phyloP scores from a whole-genome alignment of 371 early-diverging fungal species.

The Mucor irregularis region DNA sequence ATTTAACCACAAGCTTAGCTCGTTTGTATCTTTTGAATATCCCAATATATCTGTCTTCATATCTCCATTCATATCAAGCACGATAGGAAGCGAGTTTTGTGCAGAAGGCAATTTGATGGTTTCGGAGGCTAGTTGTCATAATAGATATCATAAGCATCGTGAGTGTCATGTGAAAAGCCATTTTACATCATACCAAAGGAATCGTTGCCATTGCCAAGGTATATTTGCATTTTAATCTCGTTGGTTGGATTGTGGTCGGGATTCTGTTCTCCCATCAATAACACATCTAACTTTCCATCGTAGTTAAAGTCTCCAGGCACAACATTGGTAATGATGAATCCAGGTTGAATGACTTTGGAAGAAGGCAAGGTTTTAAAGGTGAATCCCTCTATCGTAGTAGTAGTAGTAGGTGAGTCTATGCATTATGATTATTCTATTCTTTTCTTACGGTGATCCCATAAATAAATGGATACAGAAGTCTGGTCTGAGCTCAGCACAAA shows the following conservation, averaged over 20 bases:
- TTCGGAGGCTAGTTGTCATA: constrained; percentile 33
- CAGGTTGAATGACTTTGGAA: constrained; percentile 15
- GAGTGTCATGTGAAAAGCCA: too few species aligned
- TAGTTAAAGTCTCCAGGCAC: constrained; percentile 85
- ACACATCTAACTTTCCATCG: constrained; percentile 84
- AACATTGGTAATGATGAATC: constrained; percentile 69
- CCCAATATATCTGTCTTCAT: constrained; percentile 83
- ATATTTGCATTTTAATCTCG: constrained; percentile 69
- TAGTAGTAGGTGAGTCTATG: too few species aligned
- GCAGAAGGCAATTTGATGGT: constrained; percentile 57
- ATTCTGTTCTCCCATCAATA: constrained; percentile 67
- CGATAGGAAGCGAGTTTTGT: constrained; percentile 69
- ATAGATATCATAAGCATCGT: neutral
- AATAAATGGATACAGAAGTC: constrained; percentile 60
- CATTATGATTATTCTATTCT: neutral
- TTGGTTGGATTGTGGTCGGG: constrained; percentile 27
- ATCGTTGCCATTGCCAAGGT: constrained; percentile 68
- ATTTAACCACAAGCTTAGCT: constrained; percentile 62
- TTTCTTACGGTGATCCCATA: constrained; percentile 64
- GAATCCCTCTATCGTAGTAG: constrained; percentile 7
- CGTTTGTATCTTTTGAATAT: constrained; percentile 45
- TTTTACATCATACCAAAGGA: constrained; percentile 54
- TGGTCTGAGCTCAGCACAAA: constrained; percentile 71
- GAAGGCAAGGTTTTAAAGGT: constrained; percentile 11
- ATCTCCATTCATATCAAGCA: constrained; percentile 78